phyloP scores from a whole-genome alignment of 2,329 filamentous ascomycete species.

The Aspergillus ustus region DNA sequence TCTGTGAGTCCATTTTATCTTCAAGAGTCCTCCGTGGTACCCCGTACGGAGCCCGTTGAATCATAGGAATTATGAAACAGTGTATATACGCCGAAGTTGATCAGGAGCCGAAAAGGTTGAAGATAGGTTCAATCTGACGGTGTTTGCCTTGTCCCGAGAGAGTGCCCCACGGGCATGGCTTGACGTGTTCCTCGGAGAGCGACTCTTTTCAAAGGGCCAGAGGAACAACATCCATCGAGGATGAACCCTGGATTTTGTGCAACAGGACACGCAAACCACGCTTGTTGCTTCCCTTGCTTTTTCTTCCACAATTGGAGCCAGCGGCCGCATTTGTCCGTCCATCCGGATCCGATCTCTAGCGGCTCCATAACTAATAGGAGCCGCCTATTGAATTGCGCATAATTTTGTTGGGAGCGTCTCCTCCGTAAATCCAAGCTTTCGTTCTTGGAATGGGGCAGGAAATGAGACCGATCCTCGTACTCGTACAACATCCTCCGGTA shows the following conservation, averaged over 20 bases:
- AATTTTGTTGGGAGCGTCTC: conserved; percentile 2
- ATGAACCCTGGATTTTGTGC: background rate
- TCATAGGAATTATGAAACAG: background rate
- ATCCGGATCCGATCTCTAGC: background rate
- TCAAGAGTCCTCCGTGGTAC: background rate
- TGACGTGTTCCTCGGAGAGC: background rate
- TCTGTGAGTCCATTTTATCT: background rate
- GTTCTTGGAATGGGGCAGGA: background rate
- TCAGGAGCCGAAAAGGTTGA: conserved; percentile 3
- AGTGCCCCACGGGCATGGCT: no score
- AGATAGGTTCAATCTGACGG: background rate
- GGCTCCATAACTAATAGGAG: background rate
- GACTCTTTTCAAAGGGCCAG: background rate
- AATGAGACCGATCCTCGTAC: background rate
- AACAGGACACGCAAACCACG: background rate
- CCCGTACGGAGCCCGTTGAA: background rate
- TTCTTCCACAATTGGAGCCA: background rate
- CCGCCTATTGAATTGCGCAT: conserved; percentile 1
- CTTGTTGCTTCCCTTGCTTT: background rate
- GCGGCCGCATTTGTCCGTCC: background rate
- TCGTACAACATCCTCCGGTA: background rate
- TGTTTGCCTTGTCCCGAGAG: background rate
- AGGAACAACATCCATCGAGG: background rate
- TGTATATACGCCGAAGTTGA: background rate
- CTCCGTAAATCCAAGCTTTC: background rate